Evolutionary conservation across 345 rosid genomes (phyloP), one percentile per base, ranked within the genome.

Genomic region (Eucalyptus paniculata): DNA sequence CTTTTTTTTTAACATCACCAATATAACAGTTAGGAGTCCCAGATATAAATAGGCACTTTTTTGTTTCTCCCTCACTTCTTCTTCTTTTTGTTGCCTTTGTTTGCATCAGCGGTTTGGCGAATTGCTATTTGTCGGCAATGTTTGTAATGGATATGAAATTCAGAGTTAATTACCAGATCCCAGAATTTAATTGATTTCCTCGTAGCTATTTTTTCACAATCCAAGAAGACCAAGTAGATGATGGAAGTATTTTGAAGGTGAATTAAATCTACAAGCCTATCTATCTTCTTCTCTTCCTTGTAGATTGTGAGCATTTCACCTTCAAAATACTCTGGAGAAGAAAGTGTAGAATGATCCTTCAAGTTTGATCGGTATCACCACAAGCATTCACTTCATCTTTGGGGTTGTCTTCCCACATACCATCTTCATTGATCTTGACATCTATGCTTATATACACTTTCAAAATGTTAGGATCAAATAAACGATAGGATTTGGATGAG

Each of bases 401-500:
- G 58, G 26, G 58, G 58, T 53, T 53, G 58, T 53, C 58, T 53
- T 53, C 58, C 26, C 58, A 21, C 0, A 0, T 53, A 5, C 58
- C 26, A 53, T 53, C 58, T 21, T 53, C 58, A 53, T 53, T 11
- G 10, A 53, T 53, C 58, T 53, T 53, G 58, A 53, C 58, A 53
- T 53, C 58, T 8, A 1, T 19, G 11, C 26, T 53, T 19, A 53
- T 53, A 4, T 8, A 53, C 2, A 19, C 11, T 53, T 19, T 53
- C 5, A 4, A 53, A 53, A 4, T 53, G 58, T 53, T 53, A 53
- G 10, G 58, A 53, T 53, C 58, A 53, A 53, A 19, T 53, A 53
- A 53, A 19, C 11, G 0, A 53, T 53, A 53, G 58, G 10, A 0
- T 53, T 53, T 19, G 58, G 58, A 53, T 19, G 58, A 53, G 0